A percentile compares a stretch with the other conserved stretches of the same genome.
phyloP scores from a whole-genome alignment of 2,329 filamentous ascomycete species.

The Chaetoscypha palmicola region DNA sequence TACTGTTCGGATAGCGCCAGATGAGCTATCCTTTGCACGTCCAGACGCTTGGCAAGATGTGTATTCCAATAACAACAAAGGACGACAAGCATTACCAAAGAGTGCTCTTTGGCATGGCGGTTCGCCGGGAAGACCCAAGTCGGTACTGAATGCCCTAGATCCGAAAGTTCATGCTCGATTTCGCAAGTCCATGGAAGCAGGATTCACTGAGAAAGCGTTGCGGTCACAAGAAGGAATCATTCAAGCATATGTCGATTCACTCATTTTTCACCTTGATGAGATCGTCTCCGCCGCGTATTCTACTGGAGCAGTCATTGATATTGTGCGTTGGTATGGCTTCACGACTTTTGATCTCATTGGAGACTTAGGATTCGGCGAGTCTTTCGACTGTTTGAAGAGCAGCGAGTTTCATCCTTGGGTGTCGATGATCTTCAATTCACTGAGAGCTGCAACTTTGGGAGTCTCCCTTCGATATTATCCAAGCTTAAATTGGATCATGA shows the following conservation, averaged over 20 bases:
- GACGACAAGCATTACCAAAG: conserved; percentile 2
- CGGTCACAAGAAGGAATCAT: conserved; percentile 26
- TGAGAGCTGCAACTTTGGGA: conserved; percentile 6
- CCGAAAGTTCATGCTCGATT: conserved; percentile 21
- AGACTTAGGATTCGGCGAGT: conserved; percentile 39
- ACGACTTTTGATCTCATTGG: conserved; percentile 35
- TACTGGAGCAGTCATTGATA: conserved; percentile 14
- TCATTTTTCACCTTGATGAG: conserved; percentile 6
- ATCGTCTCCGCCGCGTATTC: conserved; percentile 1
- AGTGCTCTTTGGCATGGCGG: not conserved
- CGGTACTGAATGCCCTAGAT: conserved; percentile 7
- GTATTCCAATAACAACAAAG: not conserved
- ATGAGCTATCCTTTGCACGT: conserved; percentile 27
- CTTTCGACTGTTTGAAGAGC: conserved; percentile 31
- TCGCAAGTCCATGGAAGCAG: conserved; percentile 23
- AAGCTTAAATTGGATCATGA: conserved; percentile 3
- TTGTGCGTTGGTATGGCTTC: conserved; percentile 32
- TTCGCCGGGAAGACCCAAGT: conserved; percentile 3
- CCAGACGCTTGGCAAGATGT: conserved; percentile 21
- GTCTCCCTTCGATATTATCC: conserved; percentile 7
- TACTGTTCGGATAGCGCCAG: conserved; percentile 18
- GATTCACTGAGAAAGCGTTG: conserved; percentile 29
- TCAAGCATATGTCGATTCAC: conserved; percentile 3
- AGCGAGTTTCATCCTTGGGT: conserved; percentile 8
- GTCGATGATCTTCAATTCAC: conserved; percentile 1